Base-by-base conservation (phyloP, 345 rosid species). In the Viola odorata region DNA sequence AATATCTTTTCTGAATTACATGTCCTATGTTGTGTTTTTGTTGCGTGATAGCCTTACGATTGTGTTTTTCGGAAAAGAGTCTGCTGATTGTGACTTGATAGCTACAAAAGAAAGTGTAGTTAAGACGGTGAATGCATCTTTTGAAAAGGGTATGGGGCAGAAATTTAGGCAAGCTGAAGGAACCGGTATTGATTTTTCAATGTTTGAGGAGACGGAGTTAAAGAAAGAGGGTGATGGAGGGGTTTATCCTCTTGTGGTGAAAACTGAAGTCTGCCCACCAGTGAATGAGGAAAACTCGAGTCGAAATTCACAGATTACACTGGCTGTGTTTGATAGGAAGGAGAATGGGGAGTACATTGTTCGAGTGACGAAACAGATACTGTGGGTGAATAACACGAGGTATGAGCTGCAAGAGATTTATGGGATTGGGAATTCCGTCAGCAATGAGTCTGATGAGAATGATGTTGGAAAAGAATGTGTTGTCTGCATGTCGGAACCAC, bases 381-480 rank as follows among this genome's bases (percentile, higher is more conserved):
- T 92, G n/a, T 87, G 95, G 96, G 91, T 87, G 62, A 77, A 78
- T 58, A 71, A 77, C 8, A 69, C 55, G 65, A 87, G 96, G 73
- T 89, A 92, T 67, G 98, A 87, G 79, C 69, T 94, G 75, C 97
- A 94, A 61, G 97, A 90, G 78, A 94, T 94, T 42, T 94, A 90
- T 60, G 99, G 99, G 44, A 87, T 94, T 32, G 99, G 91, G 62
- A 85, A 87, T 63, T 78, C 94, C 1, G 85, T 86, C 10, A 91
- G 85, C 13, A 84, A 80, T 3, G 88, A 83, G 51, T 80, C 77
- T 3, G 91, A 85, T 66, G 90, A 78, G 50, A 88, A 81, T 70
- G 97, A 94, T 53, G 73, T 81, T 0, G 97, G 95, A 45, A 92
- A 90, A 74, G 99, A 94, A 75, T 94, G 99, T 4, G 97, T 94